phyloP scores from a whole-genome alignment of 495 filamentous ascomycete genomes.

The Massariosphaeria phaeospora region DNA sequence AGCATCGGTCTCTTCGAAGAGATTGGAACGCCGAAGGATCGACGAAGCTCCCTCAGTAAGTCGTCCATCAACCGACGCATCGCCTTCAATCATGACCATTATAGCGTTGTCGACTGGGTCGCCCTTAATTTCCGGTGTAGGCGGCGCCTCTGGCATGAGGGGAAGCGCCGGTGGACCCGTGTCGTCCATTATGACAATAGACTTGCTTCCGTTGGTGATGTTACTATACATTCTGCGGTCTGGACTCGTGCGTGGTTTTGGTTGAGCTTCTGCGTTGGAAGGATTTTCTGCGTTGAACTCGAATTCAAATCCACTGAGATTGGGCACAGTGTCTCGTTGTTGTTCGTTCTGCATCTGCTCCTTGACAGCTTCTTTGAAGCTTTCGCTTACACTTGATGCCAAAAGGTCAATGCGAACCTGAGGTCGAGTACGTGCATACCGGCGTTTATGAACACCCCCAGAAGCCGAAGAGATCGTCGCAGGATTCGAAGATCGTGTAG shows the following conservation, averaged over 20 bases:
- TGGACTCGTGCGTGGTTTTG: neutral
- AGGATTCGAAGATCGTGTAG: constrained; percentile 23
- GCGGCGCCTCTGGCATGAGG: constrained; percentile 31
- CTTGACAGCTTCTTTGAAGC: constrained; percentile 62
- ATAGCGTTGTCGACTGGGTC: neutral
- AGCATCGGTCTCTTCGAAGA: constrained; percentile 12
- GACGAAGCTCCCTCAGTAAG: constrained; percentile 1
- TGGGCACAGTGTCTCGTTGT: constrained; percentile 3
- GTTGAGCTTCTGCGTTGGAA: neutral
- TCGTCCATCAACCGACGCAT: constrained; percentile 18
- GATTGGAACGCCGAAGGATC: constrained; percentile 16
- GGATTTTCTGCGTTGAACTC: constrained; percentile 17
- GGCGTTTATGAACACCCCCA: constrained; percentile 28
- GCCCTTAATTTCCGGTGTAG: constrained; percentile 1
- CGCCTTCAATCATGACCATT: neutral
- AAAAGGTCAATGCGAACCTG: constrained; percentile 64
- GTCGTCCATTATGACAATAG: constrained; percentile 83
- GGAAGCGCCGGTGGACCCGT: constrained; percentile 43
- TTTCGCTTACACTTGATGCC: constrained; percentile 68
- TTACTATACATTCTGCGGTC: constrained; percentile 48
- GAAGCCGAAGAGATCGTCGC: constrained; percentile 13
- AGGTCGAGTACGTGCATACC: constrained; percentile 19
- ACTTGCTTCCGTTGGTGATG: constrained; percentile 73
- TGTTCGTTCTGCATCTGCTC: constrained; percentile 43
- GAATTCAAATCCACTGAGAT: constrained; percentile 22